Base-by-base conservation (phyloP, 495 filamentous ascomycete species). In the Tuber microsphaerosporum region DNA sequence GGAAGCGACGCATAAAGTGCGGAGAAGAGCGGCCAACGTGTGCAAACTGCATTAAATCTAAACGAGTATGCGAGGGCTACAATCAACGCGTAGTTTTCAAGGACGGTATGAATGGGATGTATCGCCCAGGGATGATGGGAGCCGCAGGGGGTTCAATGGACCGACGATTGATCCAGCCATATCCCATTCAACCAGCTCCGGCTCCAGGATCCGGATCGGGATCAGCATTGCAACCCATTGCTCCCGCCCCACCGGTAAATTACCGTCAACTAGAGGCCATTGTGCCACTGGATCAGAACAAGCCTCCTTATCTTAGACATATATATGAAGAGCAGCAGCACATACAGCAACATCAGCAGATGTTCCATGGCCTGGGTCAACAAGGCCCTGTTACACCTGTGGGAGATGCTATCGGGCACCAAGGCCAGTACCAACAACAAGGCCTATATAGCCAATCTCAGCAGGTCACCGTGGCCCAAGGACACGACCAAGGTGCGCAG, bases 1-100 rank as follows among this genome's bases (percentile, higher is more conserved):
- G 95, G 72, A 94, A 91, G 84, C 90, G 95, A 31, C 92, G 95
- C 71, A 98, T 99, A 83, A 99, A 99, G 85, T 99, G 95, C 83
- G 95, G 94, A 71, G 95, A 98, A 83, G 93, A 95, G 83, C 92
- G 92, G 74, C 95, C 94, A 70, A 93, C 89, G 22, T 98, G 95
- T 85, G 89, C 87, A 76, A 93, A 98, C 83, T 99, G 95, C 85
- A 89, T 94, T 84, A 97, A 97, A 82, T 97, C 94, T 17, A 97
- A 95, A 83, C 90, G 95, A 17, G 87, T 90, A 61, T 99, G 95
- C 83, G 94, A 98, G 84, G 95, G 95, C 51, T 99, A 99, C 85
- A 96, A 91, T 78, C 94, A 93, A 82, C 89, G 93, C 69, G 90
- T 99, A 46, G 87, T 97, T 61, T 97, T 99, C 88, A 97, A 97